A percentile compares a stretch with the other conserved stretches of the same genome.
Evolutionary conservation across 1,284 basidiomycete genomes (phyloP).

Genomic region (Rhodotorula sp.): DNA sequence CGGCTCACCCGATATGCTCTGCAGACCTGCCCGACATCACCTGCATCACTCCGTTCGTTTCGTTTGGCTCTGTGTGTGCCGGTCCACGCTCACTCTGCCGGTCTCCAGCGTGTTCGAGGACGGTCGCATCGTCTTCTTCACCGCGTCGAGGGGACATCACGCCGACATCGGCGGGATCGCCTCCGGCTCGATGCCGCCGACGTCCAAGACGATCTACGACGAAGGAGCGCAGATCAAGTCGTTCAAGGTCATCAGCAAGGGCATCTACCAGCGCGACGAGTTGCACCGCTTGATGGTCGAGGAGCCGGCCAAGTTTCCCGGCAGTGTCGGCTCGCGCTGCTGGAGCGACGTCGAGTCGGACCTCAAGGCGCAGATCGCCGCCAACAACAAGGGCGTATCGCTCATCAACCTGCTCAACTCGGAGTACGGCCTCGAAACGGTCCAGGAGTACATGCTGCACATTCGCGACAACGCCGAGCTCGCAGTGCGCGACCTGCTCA

Average conservation of each 20-base stretch:
- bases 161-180: slow-evolving; percentile 75
- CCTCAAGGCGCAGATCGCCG: slow-evolving; percentile 92
- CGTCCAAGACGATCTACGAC: slow-evolving; percentile 82
- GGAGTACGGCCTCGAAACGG: slow-evolving; percentile 81
- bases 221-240: slow-evolving; percentile 89
- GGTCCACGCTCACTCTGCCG: background rate
- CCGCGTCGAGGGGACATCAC: slow-evolving; percentile 76
- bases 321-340: slow-evolving; percentile 56
- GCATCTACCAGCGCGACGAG: slow-evolving; percentile 74
- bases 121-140: slow-evolving; percentile 84
- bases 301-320: slow-evolving; percentile 80
- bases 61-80: background rate
- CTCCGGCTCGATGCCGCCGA: slow-evolving; percentile 84
- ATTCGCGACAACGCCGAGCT: slow-evolving; percentile 88
- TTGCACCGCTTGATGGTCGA: slow-evolving; percentile 78
- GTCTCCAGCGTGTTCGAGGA: slow-evolving; percentile 61
- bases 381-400: slow-evolving; percentile 72
- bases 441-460: slow-evolving; percentile 69
- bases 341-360: slow-evolving; percentile 87
- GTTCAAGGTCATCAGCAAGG: slow-evolving; percentile 87
- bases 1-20: slow-evolving; percentile 51
- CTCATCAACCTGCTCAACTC: slow-evolving; percentile 64
- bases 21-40: slow-evolving; percentile 53
- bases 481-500: slow-evolving; percentile 80
- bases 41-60: slow-evolving; percentile 65